Conservation (phyloP, 179 eudicot genomes). For the Sideroxylon spinosum region DNA sequence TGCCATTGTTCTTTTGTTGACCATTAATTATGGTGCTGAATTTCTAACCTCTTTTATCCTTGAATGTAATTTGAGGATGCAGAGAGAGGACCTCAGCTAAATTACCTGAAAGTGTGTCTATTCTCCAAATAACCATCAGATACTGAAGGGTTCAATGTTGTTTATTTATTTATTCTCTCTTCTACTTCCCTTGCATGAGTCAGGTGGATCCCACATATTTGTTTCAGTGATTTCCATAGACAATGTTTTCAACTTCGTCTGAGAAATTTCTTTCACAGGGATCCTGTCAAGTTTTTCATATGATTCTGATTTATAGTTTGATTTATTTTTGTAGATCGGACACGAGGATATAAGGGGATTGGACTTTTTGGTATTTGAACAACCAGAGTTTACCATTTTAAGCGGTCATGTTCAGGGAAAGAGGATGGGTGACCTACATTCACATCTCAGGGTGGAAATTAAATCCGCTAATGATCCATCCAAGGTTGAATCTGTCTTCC, state of each 20-base stretch:
- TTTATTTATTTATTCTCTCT: too few relatives aligned
- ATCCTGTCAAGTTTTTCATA: background rate
- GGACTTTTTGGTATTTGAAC: constrained; percentile 85
- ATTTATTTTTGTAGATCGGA: constrained; percentile 53
- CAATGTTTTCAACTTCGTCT: background rate
- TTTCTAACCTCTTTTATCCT: too few relatives aligned
- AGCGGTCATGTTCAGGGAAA: constrained; percentile 88
- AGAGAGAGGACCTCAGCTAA: too few relatives aligned
- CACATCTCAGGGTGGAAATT: constrained; percentile 80
- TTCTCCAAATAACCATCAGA: too few relatives aligned
- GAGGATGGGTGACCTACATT: constrained; percentile 49
- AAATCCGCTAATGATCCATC: constrained; percentile 75
- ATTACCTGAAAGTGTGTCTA: too few relatives aligned
- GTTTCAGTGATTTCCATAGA: background rate
- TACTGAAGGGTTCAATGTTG: too few relatives aligned
- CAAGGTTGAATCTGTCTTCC: constrained; percentile 66
- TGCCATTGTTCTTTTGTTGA: too few relatives aligned
- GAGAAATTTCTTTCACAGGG: constrained; percentile 3
- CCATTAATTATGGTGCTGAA: too few relatives aligned
- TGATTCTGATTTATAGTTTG: background rate
- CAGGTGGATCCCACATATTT: background rate
- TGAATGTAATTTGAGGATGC: too few relatives aligned
- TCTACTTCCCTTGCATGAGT: too few relatives aligned
- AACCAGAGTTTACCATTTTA: constrained; percentile 71
- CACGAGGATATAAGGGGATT: constrained; percentile 61